Evolutionary conservation across 768 basidiomycete genomes (phyloP).

Genomic region (Stropharia rugosoannulata): DNA sequence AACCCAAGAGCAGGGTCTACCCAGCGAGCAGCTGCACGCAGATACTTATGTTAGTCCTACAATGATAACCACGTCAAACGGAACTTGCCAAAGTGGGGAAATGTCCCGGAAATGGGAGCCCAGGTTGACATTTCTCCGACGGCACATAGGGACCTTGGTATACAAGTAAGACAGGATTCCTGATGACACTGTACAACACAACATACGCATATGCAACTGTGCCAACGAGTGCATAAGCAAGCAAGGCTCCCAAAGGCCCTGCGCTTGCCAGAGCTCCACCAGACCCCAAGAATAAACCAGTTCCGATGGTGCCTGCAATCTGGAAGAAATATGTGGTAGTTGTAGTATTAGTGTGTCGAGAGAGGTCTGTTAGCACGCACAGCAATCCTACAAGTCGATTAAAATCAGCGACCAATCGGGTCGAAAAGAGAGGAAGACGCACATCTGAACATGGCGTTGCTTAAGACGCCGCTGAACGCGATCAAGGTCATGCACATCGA

Average conservation of each 20-base stretch:
- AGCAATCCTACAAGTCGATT: slow-evolving; percentile 51
- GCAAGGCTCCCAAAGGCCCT: slow-evolving; percentile 65
- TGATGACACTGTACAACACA: not conserved
- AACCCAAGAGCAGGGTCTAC: slow-evolving; percentile 61
- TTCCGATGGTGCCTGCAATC: slow-evolving; percentile 78
- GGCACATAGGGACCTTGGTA: slow-evolving; percentile 54
- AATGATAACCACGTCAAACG: not conserved
- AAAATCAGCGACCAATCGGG: not conserved
- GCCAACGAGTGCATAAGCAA: slow-evolving; percentile 64
- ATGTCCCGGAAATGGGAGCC: slow-evolving; percentile 77
- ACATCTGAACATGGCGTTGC: slow-evolving; percentile 83
- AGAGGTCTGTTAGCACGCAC: slow-evolving; percentile 34
- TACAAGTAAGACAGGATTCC: not conserved
- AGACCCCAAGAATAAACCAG: slow-evolving; percentile 72
- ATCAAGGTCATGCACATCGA: slow-evolving; percentile 66
- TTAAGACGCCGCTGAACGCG: slow-evolving; percentile 70
- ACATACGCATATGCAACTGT: slow-evolving; percentile 64
- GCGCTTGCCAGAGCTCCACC: slow-evolving; percentile 57
- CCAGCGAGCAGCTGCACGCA: slow-evolving; percentile 46
- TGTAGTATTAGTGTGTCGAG: not conserved
- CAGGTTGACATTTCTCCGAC: slow-evolving; percentile 80
- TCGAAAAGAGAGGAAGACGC: slow-evolving; percentile 18
- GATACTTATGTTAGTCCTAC: not conserved
- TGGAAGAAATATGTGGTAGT: slow-evolving; percentile 15
- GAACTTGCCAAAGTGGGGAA: slow-evolving; percentile 63